Conservation (phyloP, 805 yeast genomes). For the Lipomyces starkeyi region DNA sequence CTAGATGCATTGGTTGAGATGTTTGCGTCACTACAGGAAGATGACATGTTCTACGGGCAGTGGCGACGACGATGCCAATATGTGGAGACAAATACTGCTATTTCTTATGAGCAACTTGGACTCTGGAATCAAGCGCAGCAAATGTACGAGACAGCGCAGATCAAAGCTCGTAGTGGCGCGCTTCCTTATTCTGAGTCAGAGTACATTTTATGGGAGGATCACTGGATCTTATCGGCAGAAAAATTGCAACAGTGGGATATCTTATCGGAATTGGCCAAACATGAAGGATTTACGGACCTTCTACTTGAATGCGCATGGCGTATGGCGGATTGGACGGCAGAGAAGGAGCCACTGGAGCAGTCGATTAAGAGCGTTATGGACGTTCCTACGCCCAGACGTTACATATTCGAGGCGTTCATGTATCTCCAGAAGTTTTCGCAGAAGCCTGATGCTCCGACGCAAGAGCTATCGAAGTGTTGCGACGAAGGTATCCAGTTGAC, state of each 20-base stretch:
- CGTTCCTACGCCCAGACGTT: slow-evolving; percentile 97
- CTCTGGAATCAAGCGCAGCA: slow-evolving; percentile 94
- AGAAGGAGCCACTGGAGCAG: slow-evolving; percentile 90
- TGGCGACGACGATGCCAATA: slow-evolving; percentile 98
- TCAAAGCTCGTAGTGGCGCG: slow-evolving; percentile 93
- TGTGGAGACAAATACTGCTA: slow-evolving; percentile 87
- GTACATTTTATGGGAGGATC: slow-evolving; percentile 96
- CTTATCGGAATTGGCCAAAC: slow-evolving; percentile 92
- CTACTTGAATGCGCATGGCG: slow-evolving; percentile 99
- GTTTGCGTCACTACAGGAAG: slow-evolving; percentile 87
- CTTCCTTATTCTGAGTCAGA: slow-evolving; percentile 95
- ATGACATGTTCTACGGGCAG: slow-evolving; percentile 95
- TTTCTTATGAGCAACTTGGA: slow-evolving; percentile 94
- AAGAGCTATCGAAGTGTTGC: slow-evolving; percentile 81
- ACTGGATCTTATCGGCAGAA: slow-evolving; percentile 97
- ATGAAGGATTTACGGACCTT: slow-evolving; percentile 95
- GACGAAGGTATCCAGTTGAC: slow-evolving; percentile 97
- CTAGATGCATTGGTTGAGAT: slow-evolving; percentile 90
- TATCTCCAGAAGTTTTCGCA: slow-evolving; percentile 93
- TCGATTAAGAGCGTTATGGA: slow-evolving; percentile 97
- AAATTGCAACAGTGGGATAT: slow-evolving; percentile 98
- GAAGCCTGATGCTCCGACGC: slow-evolving; percentile 75
- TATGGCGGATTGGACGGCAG: slow-evolving; percentile 97
- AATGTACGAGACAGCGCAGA: slow-evolving; percentile 93
- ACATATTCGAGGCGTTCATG: slow-evolving; percentile 91